Evolutionary conservation across 305 asterid genomes (phyloP), one percentile per base, ranked within the genome.

Genomic region (Plantago lanceolata): DNA sequence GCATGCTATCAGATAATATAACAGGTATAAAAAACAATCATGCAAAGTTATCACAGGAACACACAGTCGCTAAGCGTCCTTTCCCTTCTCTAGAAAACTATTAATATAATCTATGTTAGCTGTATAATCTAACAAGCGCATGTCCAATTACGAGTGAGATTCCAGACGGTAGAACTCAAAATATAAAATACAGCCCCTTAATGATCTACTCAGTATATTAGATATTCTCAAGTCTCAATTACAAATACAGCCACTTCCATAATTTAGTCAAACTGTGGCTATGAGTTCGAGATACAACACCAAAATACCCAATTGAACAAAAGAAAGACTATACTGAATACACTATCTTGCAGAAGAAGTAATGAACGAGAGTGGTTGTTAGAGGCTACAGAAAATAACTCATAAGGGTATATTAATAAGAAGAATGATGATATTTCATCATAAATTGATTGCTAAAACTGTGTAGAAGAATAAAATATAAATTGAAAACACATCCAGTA

Each of bases 141-240:
- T 61, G 48, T 18, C 59, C 37, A 49, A 50, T 49, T 63, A 66
- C 62, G 71, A 49, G 50, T 26, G 24, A 26, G 58, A 63, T 51
- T 45, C 15, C 48, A 62, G 63, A 43, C 19, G 40, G 45, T 37
- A 60, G 68, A 63, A 60, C 7, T 33, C 40, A 5, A 33, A 33
- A 33, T 33, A 7, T 6, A 33, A 33, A 33, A 11, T 33, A 5
- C 6, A 5, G 8, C 40, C 40, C 40, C 40, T 33, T 33, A 8
- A 33, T 5, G 8, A 1, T 33, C 8, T 33, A 33, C 11, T 33
- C 40, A 33, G 40, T 1, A 33, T 33, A 33, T 7, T 33, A 6
- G 40, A 33, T 33, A 11, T 33, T 33, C 40, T 1, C 8, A 24
- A 8, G 7, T 6, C 11, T 33, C 40, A n/a, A n/a, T n/a, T n/a